Base-by-base conservation (phyloP, 1,139 yeast genomes). In the Geotrichum fermentans region DNA sequence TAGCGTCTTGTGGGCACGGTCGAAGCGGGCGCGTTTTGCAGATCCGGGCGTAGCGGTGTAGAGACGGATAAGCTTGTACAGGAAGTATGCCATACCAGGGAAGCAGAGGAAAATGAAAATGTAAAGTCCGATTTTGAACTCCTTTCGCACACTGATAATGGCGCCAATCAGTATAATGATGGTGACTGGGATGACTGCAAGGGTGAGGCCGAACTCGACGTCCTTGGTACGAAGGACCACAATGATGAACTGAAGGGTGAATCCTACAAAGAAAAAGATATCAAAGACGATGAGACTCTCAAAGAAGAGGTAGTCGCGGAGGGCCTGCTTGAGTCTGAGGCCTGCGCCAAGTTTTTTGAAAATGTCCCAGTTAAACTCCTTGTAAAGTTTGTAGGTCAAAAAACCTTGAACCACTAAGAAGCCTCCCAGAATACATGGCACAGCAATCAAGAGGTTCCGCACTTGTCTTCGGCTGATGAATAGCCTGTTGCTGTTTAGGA, bases 321-420 rank as follows among this genome's bases (percentile, higher is more conserved):
- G 74, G 56, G 74, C 66, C 21, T 67, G 61, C 54, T 71, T 69
- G 55, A 73, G 67, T 14, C 60, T 58, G 26, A 72, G 56, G 56
- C 74, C 77, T 2, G 78, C 80, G 1, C 82, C 81, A 45, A 76
- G 71, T 47, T 72, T 71, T 62, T 76, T 74, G 63, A 72, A 77
- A 35, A 73, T 66, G 54, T 72, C 67, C 80, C 80, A 75, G 51
- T 72, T 73, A 50, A 76, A 75, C 48, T 73, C 74, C 26, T 64
- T 63, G 45, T 75, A 66, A 13, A 69, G 70, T 43, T 64, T 61
- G 56, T 64, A 64, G 24, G 74, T 64, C 36, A 75, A 55, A 28
- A 56, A 59, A n/a, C 61, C 55, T 58, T 73, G 73, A 2, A 66
- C 34, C 5, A 74, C 46, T 42, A 72, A 61, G 1, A 74, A 72